These are phyloP conservation scores for Cercospora nicotianae DNA, from an alignment of 2,329 filamentous ascomycete species.

Conservation along the genomic window DNA sequence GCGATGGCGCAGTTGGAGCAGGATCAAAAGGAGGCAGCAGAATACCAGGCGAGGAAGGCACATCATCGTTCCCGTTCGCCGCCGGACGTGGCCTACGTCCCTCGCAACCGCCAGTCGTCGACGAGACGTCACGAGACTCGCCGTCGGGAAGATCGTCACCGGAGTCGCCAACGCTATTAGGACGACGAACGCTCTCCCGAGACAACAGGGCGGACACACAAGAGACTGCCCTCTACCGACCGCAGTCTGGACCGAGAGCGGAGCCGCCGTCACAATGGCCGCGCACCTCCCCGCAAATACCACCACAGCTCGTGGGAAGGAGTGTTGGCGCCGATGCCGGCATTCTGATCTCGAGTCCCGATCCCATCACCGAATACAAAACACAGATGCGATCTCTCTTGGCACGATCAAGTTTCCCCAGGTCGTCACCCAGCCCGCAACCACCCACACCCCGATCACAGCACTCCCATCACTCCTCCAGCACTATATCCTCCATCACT, in stretches of 20 bases:
- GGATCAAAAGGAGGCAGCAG: conserved; percentile 32
- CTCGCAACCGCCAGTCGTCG: conserved; percentile 26
- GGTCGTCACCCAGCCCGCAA: conserved; percentile 2
- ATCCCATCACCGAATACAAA: conserved; percentile 17
- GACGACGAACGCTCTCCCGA: conserved; percentile 31
- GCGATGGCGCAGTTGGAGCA: conserved; percentile 31
- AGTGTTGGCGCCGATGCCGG: conserved; percentile 37
- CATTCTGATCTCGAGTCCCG: conserved; percentile 25
- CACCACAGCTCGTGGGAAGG: conserved; percentile 39
- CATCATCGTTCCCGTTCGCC: conserved; percentile 35
- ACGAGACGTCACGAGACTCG: conserved; percentile 23
- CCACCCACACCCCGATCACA: conserved; percentile 20
- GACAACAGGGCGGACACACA: conserved; percentile 20
- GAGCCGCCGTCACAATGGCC: conserved; percentile 33
- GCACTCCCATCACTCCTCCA: conserved; percentile 11
- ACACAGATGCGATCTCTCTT: conserved; percentile 6
- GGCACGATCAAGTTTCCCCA: conserved; percentile 6
- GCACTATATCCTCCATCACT: conserved; percentile 18
- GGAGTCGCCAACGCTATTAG: conserved; percentile 23
- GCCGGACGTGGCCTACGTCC: conserved; percentile 27
- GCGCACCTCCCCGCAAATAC: conserved; percentile 35
- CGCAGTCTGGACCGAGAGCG: conserved; percentile 34
- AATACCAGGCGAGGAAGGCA: conserved; percentile 27
- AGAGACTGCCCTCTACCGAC: conserved; percentile 29
- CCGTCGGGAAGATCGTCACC: conserved; percentile 26